A percentile compares a stretch with the other conserved stretches of the same genome.
Conservation (phyloP, 768 basidiomycete species). For the Mycena belliarum region DNA sequence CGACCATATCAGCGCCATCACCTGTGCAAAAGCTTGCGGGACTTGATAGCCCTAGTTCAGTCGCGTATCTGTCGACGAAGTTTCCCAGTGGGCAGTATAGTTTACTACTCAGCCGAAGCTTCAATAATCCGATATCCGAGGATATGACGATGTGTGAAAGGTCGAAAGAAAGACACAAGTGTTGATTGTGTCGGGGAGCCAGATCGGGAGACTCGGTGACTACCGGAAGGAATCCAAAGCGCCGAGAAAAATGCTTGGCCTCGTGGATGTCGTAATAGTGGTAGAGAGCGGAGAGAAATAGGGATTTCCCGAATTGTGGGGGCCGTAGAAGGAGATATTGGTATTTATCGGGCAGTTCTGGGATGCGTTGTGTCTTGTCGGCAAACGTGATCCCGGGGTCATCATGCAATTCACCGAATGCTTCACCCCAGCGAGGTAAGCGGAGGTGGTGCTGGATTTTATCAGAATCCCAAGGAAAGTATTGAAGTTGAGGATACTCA, state of each 20-base stretch:
- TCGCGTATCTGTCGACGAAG: slow-evolving; percentile 6
- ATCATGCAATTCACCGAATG: neutral
- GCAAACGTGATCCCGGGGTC: neutral
- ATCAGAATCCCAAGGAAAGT: neutral
- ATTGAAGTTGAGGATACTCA: too few relatives aligned
- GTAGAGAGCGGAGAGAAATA: neutral
- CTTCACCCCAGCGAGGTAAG: neutral
- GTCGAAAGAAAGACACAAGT: neutral
- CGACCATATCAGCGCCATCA: neutral
- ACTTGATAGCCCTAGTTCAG: slow-evolving; percentile 2
- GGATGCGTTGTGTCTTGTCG: neutral
- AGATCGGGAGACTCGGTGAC: neutral
- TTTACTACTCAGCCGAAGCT: too few relatives aligned
- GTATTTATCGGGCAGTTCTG: neutral
- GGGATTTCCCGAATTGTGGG: slow-evolving; percentile 4
- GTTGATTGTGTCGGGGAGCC: neutral
- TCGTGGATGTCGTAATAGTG: neutral
- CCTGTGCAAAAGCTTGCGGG: neutral
- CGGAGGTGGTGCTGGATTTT: neutral
- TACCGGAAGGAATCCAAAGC: neutral
- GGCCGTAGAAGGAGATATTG: slow-evolving; percentile 1
- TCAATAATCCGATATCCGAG: neutral
- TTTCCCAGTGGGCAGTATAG: neutral
- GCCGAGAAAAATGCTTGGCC: neutral
- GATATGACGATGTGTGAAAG: neutral